Percentiles rank a stretch among this genome's conserved stretches.
Evolutionary conservation across 2,329 filamentous ascomycete species (phyloP).

Genomic region (Escovopsis weberi): DNA sequence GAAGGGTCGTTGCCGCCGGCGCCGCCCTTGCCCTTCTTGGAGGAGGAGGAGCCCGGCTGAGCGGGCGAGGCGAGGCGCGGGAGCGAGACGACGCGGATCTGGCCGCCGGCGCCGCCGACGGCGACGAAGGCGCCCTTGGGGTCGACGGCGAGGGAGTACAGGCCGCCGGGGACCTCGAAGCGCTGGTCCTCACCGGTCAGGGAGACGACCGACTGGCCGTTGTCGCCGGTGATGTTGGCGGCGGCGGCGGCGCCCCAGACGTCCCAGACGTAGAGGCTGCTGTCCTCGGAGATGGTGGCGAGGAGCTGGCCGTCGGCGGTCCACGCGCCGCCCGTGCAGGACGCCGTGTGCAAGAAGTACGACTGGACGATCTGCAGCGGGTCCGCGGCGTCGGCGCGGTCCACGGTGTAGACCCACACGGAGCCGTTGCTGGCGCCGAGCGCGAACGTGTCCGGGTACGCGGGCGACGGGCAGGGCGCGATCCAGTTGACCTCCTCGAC

Average conservation of each 20-base stretch:
- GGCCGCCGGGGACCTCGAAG: slow-evolving; percentile 79
- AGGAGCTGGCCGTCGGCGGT: slow-evolving; percentile 75
- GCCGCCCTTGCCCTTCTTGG: slow-evolving; percentile 10
- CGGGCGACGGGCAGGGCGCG: slow-evolving; percentile 53
- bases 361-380: slow-evolving; percentile 73
- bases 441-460: slow-evolving; percentile 67
- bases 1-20: slow-evolving; percentile 23
- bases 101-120: slow-evolving; percentile 75
- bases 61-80: slow-evolving; percentile 40
- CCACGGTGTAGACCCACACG: slow-evolving; percentile 91
- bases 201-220: slow-evolving; percentile 53
- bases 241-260: slow-evolving; percentile 67
- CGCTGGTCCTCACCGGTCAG: slow-evolving; percentile 73
- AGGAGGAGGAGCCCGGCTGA: slow-evolving; percentile 5
- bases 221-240: slow-evolving; percentile 32
- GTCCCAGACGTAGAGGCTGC: slow-evolving; percentile 83
- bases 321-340: slow-evolving; percentile 86
- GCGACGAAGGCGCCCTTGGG: slow-evolving; percentile 68
- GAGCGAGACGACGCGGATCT: slow-evolving; percentile 72
- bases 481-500: slow-evolving; percentile 96
- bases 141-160: slow-evolving; percentile 77
- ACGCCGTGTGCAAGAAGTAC: slow-evolving; percentile 77
- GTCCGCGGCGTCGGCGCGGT: slow-evolving; percentile 42
- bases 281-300: slow-evolving; percentile 79
- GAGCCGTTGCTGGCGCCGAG: slow-evolving; percentile 81